Base-by-base conservation (phyloP, 2,329 filamentous ascomycete genomes). In the Geoglossum cookeanum region DNA sequence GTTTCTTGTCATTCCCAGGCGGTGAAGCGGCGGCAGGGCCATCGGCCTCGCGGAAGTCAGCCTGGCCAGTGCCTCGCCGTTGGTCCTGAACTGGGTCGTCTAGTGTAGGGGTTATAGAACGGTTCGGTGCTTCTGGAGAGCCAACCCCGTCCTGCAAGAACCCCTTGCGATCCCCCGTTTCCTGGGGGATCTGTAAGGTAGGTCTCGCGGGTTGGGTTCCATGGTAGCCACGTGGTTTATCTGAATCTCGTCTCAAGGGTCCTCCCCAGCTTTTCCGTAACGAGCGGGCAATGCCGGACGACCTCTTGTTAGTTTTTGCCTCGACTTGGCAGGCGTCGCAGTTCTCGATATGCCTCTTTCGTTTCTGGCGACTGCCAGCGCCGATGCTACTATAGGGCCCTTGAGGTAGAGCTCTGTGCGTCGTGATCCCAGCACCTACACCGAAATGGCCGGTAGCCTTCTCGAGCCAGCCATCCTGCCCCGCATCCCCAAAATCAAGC, bases 271-370 rank as follows among this genome's bases (percentile, higher is more conserved):
- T 17, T 3, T 32, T 32, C 49, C 30, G 7, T 9, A 32, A 17
- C 15, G 60, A 33, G 17, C 33, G 29, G 27, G 29, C 42, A 9
- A 6, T 33, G 15, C 33, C 49, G 33, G 29, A 11, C 7, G 8
- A n/a, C 2, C 15, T 35, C 33, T 30, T 27, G 4, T 30, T 6
- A 17, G 9, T 30, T 32, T 17, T 35, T 22, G 30, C 49, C 15
- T 53, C 49, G 8, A 35, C 30, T 37, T 53, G 15, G 22, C 49
- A 53, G 7, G 49, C 49, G 22, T 53, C 30, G 30, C 73, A 75
- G 61, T 73, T 72, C 59, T 67, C 65, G 17, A 74, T 66, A 59
- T 75, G 73, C 15, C 67, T 67, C 44, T 39, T 42, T 52, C 51
- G 42, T 17, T 55, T 51, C 51, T 22, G 44, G 48, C 35, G 39